Conservation (phyloP, 495 filamentous ascomycete species). For the Podospora comata region DNA sequence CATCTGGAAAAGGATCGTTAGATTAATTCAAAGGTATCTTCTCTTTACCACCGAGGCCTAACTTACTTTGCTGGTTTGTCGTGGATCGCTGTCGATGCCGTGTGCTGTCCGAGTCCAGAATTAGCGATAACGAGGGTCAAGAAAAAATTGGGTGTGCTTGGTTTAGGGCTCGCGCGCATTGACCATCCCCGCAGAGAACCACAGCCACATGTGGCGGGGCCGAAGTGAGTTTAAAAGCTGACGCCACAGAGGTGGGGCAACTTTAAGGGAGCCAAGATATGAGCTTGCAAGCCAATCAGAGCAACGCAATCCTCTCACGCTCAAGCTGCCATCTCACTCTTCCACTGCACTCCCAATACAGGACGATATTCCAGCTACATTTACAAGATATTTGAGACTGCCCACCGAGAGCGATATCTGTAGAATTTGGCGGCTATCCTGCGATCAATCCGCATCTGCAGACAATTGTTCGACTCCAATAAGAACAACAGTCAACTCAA, state of each 20-base stretch:
- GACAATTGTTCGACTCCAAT: neutral
- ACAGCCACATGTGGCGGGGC: conserved; percentile 27
- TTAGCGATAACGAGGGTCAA: conserved; percentile 31
- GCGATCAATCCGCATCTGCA: neutral
- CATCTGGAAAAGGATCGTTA: conserved; percentile 41
- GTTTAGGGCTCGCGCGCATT: conserved; percentile 36
- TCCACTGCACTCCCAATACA: neutral
- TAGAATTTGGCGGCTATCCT: neutral
- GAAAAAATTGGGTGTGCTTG: conserved; percentile 38
- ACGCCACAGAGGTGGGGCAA: conserved; percentile 15
- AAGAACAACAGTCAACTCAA: neutral
- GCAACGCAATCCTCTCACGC: neutral
- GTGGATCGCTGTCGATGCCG: conserved; percentile 31
- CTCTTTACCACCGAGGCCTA: neutral
- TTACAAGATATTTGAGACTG: neutral
- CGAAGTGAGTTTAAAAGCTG: neutral
- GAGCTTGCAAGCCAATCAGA: conserved; percentile 6
- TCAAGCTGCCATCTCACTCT: neutral
- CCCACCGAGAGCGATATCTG: neutral
- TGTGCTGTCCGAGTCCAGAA: conserved; percentile 33
- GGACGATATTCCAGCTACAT: neutral
- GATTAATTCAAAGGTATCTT: conserved; percentile 8
- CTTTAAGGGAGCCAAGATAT: neutral
- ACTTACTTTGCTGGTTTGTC: conserved; percentile 46
- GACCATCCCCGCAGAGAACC: conserved; percentile 17